Evolutionary conservation across 202 grass and related monocot species (phyloP).

Genomic region (Zizania palustris): DNA sequence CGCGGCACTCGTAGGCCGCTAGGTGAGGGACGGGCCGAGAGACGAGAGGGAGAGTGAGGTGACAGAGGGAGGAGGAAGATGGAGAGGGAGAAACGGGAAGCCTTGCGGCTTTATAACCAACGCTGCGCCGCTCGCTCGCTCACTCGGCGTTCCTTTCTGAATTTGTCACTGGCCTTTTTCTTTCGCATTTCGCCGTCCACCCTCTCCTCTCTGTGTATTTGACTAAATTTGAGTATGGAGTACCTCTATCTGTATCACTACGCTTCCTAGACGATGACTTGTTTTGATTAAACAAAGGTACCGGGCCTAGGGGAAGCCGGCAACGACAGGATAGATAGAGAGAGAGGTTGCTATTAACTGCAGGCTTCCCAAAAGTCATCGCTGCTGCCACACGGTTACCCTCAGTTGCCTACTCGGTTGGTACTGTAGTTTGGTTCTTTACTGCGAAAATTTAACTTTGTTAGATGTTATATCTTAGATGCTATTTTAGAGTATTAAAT

Average conservation of each 20-base stretch:
- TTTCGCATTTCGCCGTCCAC: not conserved
- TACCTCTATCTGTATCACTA: not conserved
- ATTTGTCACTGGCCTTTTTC: constrained; percentile 4
- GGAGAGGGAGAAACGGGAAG: constrained; percentile 10
- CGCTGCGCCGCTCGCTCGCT: not conserved
- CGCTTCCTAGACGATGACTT: constrained; percentile 19
- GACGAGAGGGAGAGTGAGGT: not conserved
- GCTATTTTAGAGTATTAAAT: no score
- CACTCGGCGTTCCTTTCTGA: not conserved
- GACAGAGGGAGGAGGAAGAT: not conserved
- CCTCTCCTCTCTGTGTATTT: not conserved
- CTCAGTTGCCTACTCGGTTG: no score
- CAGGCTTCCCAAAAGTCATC: constrained; percentile 29
- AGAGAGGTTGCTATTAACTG: constrained; percentile 6
- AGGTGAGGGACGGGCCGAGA: not conserved
- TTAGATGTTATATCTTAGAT: no score
- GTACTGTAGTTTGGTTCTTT: no score
- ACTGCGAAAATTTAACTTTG: no score
- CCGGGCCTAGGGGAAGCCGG: not conserved
- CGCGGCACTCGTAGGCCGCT: constrained; percentile 27
- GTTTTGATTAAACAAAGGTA: constrained; percentile 30
- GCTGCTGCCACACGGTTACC: not conserved
- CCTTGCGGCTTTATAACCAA: constrained; percentile 49
- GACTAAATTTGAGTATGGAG: no score
- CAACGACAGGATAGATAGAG: constrained; percentile 5